These are phyloP conservation scores for Pythium vanterpoolii DNA, from an alignment of 352 stramenopile species.

Conservation along the genomic window DNA sequence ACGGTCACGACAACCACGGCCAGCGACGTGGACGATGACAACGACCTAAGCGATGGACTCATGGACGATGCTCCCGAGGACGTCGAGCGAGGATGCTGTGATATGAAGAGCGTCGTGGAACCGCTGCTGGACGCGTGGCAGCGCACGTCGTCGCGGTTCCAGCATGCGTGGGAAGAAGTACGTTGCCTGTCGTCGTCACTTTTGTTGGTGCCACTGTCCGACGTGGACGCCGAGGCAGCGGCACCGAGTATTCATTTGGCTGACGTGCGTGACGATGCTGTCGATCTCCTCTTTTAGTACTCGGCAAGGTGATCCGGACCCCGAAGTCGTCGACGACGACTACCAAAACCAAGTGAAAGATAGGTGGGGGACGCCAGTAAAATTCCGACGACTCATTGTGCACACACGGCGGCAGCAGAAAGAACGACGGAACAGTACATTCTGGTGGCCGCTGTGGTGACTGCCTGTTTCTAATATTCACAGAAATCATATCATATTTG, in stretches of 20 bases:
- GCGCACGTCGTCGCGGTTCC: slow-evolving; percentile 21
- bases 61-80: slow-evolving; percentile 17
- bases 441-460: slow-evolving; percentile 26
- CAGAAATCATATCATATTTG: slow-evolving; percentile 4
- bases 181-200: slow-evolving; percentile 27
- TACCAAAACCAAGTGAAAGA: slow-evolving; percentile 13
- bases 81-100: slow-evolving; percentile 16
- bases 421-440: slow-evolving; percentile 4
- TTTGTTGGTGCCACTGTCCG: slow-evolving; percentile 22
- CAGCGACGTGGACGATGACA: slow-evolving; percentile 19
- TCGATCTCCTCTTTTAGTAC: slow-evolving; percentile 26
- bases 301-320: slow-evolving; percentile 21
- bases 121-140: slow-evolving; percentile 24
- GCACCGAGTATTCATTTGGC: slow-evolving; percentile 15
- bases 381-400: slow-evolving; percentile 6
- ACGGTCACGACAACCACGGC: slow-evolving; percentile 5
- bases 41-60: slow-evolving; percentile 9
- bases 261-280: slow-evolving; percentile 22
- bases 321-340: slow-evolving; percentile 3
- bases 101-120: slow-evolving; percentile 20
- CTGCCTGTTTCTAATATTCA: slow-evolving; percentile 16
- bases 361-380: slow-evolving; percentile 1
- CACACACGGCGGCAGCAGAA: slow-evolving; percentile 18
- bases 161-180: slow-evolving; percentile 32
- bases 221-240: neutral